Conservation (phyloP, 768 basidiomycete species). For the Boletus speciosus region DNA sequence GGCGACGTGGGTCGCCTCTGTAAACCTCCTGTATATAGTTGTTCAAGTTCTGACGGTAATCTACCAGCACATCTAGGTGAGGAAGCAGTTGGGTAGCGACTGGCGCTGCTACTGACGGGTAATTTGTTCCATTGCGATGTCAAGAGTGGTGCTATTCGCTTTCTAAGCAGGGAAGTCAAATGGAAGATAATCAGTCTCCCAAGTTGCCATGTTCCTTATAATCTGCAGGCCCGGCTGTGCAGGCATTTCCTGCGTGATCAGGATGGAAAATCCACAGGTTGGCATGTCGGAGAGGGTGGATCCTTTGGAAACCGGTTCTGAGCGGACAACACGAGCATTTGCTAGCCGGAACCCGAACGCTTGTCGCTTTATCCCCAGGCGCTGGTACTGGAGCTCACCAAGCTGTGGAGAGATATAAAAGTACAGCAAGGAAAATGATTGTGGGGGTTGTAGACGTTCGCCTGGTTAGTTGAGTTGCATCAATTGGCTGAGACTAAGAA, state of each 20-base stretch:
- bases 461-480: not conserved
- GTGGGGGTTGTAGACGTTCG: not conserved
- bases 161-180: not conserved
- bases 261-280: slow-evolving; percentile 22
- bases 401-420: slow-evolving; percentile 17
- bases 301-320: slow-evolving; percentile 5
- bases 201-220: slow-evolving; percentile 14
- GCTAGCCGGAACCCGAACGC: not conserved
- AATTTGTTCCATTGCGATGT: slow-evolving; percentile 3
- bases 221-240: slow-evolving; percentile 8
- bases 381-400: slow-evolving; percentile 18
- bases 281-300: slow-evolving; percentile 4
- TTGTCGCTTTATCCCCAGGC: slow-evolving; percentile 2
- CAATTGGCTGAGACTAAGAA: not conserved
- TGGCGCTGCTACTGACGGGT: slow-evolving; percentile 8
- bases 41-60: slow-evolving; percentile 21
- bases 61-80: slow-evolving; percentile 8
- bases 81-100: not conserved
- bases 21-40: slow-evolving; percentile 20
- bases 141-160: not conserved
- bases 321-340: not conserved
- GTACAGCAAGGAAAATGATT: not conserved
- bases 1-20: slow-evolving; percentile 12
- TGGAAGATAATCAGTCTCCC: not conserved
- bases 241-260: slow-evolving; percentile 3